A percentile compares a stretch with the other conserved stretches of the same genome.
Conservation (phyloP, 169 alveolate species). For the Plasmodium malariae region DNA sequence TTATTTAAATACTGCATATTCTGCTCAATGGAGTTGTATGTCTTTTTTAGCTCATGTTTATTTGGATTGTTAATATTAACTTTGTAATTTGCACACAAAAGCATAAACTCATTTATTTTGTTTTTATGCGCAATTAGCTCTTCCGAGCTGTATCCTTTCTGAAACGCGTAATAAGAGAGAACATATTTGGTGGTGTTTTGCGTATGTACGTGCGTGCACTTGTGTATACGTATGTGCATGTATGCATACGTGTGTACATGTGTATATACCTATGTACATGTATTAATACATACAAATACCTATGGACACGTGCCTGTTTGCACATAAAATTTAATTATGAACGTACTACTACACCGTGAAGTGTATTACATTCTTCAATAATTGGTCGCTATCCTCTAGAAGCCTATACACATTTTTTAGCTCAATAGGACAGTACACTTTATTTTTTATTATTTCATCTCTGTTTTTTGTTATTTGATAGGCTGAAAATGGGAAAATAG, state of each 20-base stretch:
- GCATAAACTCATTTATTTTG: constrained; percentile 17
- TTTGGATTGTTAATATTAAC: constrained; percentile 18
- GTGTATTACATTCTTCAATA: constrained; percentile 25
- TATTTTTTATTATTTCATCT: constrained; percentile 66
- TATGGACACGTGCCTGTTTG: neutral
- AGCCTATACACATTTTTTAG: constrained; percentile 56
- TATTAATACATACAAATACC: no score
- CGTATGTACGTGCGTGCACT: neutral
- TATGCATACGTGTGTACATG: neutral
- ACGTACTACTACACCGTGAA: neutral
- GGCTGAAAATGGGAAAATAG: constrained; percentile 36
- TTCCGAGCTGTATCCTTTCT: neutral
- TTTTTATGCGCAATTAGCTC: constrained; percentile 12
- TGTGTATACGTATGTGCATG: constrained; percentile 7
- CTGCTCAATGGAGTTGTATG: constrained; percentile 52
- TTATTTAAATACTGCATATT: constrained; percentile 59
- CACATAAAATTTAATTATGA: neutral
- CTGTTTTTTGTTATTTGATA: constrained; percentile 47
- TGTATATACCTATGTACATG: neutral
- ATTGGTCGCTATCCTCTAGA: constrained; percentile 47
- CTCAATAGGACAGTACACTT: constrained; percentile 67
- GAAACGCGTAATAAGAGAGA: neutral
- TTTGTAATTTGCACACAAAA: constrained; percentile 30
- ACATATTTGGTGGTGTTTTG: no score
- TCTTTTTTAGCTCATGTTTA: constrained; percentile 43